Conservation (phyloP, 1,284 basidiomycete species). For the Grifola frondosa region DNA sequence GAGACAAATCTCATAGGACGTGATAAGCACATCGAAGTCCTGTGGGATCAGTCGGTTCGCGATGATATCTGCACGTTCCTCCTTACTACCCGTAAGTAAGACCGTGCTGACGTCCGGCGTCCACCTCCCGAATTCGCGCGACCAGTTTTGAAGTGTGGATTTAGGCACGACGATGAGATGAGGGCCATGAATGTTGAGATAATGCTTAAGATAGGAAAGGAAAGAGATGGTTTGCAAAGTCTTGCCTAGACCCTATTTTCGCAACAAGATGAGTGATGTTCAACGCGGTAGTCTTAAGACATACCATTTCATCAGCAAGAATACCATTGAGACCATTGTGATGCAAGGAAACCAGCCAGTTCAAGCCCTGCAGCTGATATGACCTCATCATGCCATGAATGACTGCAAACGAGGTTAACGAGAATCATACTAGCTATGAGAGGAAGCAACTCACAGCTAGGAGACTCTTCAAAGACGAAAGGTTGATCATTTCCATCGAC, state of each 20-base stretch:
- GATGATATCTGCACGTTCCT: conserved; percentile 86
- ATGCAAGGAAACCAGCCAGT: conserved; percentile 95
- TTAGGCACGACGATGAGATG: conserved; percentile 98
- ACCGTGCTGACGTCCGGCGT: conserved; percentile 87
- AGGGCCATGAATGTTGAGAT: conserved; percentile 75
- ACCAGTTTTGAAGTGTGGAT: conserved; percentile 97
- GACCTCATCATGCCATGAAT: conserved; percentile 90
- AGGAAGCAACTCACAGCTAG: conserved; percentile 64
- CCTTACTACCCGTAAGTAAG: conserved; percentile 84
- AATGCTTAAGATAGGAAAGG: conserved; percentile 91
- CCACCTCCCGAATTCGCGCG: conserved; percentile 92
- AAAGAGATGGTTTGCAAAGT: conserved; percentile 98
- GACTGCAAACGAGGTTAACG: conserved; percentile 45
- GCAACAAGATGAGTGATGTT: conserved; percentile 1
- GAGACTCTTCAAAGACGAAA: conserved; percentile 90
- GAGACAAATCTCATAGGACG: conserved; percentile 96
- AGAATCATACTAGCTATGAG: conserved; percentile 4
- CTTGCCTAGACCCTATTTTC: conserved; percentile 88
- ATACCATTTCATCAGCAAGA: conserved; percentile 91
- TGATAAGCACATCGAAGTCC: conserved; percentile 94
- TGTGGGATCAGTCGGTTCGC: conserved; percentile 78
- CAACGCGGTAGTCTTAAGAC: conserved; percentile 14
- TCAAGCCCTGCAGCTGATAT: conserved; percentile 95
- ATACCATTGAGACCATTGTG: conserved; percentile 95
- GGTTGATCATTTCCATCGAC: conserved; percentile 82